A percentile compares a stretch with the other conserved stretches of the same genome.
Conservation (phyloP, 2,329 filamentous ascomycete species). For the Claviceps humidiphila region DNA sequence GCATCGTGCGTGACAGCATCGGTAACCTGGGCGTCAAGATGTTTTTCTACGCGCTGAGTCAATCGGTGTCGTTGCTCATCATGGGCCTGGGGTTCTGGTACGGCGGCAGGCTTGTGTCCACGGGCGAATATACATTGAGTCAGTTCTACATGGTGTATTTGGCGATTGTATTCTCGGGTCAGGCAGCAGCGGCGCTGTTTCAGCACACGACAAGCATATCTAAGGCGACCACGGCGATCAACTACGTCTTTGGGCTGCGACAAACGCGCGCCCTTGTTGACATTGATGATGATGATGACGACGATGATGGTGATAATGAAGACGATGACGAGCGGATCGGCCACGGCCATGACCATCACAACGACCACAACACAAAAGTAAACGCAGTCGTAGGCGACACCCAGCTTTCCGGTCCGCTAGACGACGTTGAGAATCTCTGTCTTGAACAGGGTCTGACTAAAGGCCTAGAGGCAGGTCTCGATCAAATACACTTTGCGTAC, state of each 20-base stretch:
- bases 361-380: conserved; percentile 8
- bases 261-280: conserved; percentile 18
- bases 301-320: background rate
- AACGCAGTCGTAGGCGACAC: conserved; percentile 8
- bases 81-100: conserved; percentile 30
- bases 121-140: conserved; percentile 29
- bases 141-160: conserved; percentile 40
- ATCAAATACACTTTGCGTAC: conserved; percentile 44
- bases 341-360: background rate
- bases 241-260: conserved; percentile 33
- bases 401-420: background rate
- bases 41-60: conserved; percentile 27
- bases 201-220: conserved; percentile 38
- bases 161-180: conserved; percentile 33
- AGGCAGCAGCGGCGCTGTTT: conserved; percentile 26
- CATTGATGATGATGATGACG: conserved; percentile 10
- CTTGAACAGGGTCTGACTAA: conserved; percentile 12
- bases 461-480: conserved; percentile 28
- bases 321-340: background rate
- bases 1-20: conserved; percentile 18
- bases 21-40: conserved; percentile 23
- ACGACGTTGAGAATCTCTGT: background rate
- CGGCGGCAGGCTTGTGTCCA: conserved; percentile 26
- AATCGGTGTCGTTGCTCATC: conserved; percentile 24
- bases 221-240: conserved; percentile 33